Conservation (phyloP, 2,329 filamentous ascomycete genomes). For the Colletotrichum coccodes region DNA sequence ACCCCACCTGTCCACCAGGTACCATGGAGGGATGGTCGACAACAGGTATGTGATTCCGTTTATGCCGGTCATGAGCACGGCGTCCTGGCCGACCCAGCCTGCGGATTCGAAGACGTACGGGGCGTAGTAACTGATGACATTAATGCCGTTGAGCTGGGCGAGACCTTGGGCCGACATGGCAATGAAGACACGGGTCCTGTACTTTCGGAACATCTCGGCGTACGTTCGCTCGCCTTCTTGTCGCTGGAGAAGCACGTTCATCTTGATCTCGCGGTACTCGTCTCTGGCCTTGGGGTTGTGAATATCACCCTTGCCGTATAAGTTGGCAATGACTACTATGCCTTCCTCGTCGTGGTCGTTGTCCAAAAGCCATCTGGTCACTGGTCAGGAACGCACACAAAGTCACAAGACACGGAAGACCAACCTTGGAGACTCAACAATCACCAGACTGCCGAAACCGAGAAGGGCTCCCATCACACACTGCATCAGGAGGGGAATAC, state of each 20-base stretch:
- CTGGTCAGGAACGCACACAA: constrained; percentile 4
- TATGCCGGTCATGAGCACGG: constrained; percentile 96
- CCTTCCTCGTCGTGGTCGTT: constrained; percentile 99
- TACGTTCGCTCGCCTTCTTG: constrained; percentile 96
- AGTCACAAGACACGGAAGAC: constrained; percentile 32
- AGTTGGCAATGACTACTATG: constrained; percentile 96
- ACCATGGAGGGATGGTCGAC: constrained; percentile 96
- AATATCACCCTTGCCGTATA: constrained; percentile 95
- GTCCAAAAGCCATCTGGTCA: constrained; percentile 87
- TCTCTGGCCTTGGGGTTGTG: constrained; percentile 92
- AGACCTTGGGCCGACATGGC: constrained; percentile 98
- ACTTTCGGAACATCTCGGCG: constrained; percentile 92
- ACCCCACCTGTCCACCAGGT: constrained; percentile 92
- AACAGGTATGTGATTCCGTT: constrained; percentile 91
- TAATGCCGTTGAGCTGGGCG: constrained; percentile 97
- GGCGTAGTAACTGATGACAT: constrained; percentile 99
- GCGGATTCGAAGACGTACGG: constrained; percentile 96
- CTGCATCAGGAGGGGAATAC: constrained; percentile 89
- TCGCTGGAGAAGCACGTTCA: constrained; percentile 91
- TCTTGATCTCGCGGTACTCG: constrained; percentile 98
- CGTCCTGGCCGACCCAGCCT: constrained; percentile 91
- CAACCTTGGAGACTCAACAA: constrained; percentile 95
- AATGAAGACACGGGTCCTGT: constrained; percentile 92
- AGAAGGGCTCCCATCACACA: constrained; percentile 93
- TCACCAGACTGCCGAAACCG: constrained; percentile 86